phyloP scores from a whole-genome alignment of 2,329 filamentous ascomycete species.

The Colletotrichum tropicale region DNA sequence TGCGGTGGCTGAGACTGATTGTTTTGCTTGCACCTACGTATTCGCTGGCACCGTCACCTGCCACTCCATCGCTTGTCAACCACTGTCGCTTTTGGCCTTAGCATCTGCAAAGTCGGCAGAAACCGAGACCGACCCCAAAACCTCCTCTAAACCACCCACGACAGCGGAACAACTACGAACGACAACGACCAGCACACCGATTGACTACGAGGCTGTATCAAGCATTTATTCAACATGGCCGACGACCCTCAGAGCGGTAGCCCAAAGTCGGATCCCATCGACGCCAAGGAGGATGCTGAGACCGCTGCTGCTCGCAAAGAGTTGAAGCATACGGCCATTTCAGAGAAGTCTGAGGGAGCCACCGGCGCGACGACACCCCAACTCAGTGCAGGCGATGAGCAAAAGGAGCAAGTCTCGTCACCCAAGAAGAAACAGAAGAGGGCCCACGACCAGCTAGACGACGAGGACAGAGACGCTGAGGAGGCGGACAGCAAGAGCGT shows the following conservation, averaged over 20 bases:
- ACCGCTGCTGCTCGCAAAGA: constrained; percentile 68
- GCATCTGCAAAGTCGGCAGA: not conserved
- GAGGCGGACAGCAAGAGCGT: constrained; percentile 48
- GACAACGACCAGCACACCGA: not conserved
- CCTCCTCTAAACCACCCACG: not conserved
- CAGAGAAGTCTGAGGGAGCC: constrained; percentile 44
- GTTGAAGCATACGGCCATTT: constrained; percentile 68
- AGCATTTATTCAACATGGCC: constrained; percentile 40
- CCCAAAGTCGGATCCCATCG: constrained; percentile 40
- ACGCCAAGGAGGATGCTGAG: constrained; percentile 62
- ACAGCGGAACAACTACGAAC: not conserved
- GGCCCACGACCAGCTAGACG: constrained; percentile 59
- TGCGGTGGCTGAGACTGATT: not conserved
- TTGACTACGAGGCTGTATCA: not conserved
- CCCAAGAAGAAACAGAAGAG: constrained; percentile 72
- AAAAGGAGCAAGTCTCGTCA: constrained; percentile 58
- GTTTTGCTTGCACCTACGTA: not conserved
- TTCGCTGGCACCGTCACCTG: not conserved
- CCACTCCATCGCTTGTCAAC: not conserved
- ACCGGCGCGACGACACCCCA: constrained; percentile 27
- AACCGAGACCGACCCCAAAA: not conserved
- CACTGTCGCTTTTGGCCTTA: not conserved
- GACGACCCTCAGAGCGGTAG: constrained; percentile 47
- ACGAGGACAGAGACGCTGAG: constrained; percentile 48
- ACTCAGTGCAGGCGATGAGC: constrained; percentile 37